Percentiles rank a stretch among this genome's conserved stretches.
Evolutionary conservation across 2,329 filamentous ascomycete species (phyloP).

Genomic region (Penicillium freii): DNA sequence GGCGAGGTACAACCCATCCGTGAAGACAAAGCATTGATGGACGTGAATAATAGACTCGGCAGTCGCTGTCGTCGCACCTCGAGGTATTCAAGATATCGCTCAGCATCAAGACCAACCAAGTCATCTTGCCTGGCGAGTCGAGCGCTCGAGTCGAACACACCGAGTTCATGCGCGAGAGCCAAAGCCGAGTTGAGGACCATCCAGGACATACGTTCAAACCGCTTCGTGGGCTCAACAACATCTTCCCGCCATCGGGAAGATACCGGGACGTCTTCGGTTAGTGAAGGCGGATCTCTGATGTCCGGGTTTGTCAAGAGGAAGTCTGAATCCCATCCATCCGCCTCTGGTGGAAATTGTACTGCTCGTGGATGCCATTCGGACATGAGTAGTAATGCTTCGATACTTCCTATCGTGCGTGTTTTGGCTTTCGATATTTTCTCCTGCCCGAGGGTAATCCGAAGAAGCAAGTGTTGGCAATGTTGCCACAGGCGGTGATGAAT

Average conservation of each 20-base stretch:
- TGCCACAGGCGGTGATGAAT: constrained; percentile 54
- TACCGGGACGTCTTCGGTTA: neutral
- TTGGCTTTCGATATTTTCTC: constrained; percentile 52
- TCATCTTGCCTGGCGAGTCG: neutral
- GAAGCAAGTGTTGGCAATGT: constrained; percentile 52
- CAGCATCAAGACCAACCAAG: neutral
- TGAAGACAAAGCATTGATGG: neutral
- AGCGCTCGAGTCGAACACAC: neutral
- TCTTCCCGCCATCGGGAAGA: neutral
- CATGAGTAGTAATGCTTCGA: constrained; percentile 22
- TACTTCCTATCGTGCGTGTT: constrained; percentile 49
- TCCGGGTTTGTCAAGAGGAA: neutral
- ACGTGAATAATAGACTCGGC: neutral
- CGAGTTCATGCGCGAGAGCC: neutral
- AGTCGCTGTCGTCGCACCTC: neutral
- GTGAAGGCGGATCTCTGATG: neutral
- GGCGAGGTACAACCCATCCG: neutral
- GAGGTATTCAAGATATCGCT: neutral
- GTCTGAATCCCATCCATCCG: neutral
- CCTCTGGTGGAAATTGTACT: neutral
- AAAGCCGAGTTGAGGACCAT: neutral
- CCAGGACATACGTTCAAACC: neutral
- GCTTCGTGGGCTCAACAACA: neutral
- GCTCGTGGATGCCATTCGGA: neutral
- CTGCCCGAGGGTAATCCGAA: constrained; percentile 52